phyloP scores from a whole-genome alignment of 2,329 filamentous ascomycete species.

The Colletotrichum aenigma region DNA sequence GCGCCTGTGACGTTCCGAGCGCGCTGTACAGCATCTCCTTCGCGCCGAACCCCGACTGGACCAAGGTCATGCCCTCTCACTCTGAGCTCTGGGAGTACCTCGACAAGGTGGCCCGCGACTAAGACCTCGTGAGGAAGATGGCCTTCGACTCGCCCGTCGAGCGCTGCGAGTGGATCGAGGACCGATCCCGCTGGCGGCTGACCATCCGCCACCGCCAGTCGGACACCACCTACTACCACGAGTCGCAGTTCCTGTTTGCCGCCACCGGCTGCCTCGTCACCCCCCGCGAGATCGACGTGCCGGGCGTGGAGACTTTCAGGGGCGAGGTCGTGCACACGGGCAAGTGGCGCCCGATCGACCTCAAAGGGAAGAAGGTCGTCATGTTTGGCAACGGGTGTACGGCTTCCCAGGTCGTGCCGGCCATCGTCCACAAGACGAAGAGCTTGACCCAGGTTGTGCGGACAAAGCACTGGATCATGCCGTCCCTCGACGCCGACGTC shows the following conservation, averaged over 20 bases:
- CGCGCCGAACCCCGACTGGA: conserved; percentile 65
- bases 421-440: conserved; percentile 37
- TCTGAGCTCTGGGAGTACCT: conserved; percentile 63
- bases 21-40: conserved; percentile 68
- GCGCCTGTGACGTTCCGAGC: conserved; percentile 62
- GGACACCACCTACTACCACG: conserved; percentile 30
- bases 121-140: conserved; percentile 42
- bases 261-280: conserved; percentile 37
- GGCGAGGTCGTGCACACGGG: conserved; percentile 61
- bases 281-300: conserved; percentile 43
- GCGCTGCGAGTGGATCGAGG: conserved; percentile 42
- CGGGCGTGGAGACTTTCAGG: conserved; percentile 53
- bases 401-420: conserved; percentile 56
- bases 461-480: conserved; percentile 47
- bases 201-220: conserved; percentile 28
- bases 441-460: conserved; percentile 40
- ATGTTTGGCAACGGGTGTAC: conserved; percentile 61
- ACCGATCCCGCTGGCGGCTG: conserved; percentile 37
- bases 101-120: conserved; percentile 52
- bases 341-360: conserved; percentile 55
- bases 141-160: conserved; percentile 38
- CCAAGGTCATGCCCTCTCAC: conserved; percentile 58
- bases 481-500: conserved; percentile 29
- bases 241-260: conserved; percentile 43
- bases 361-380: conserved; percentile 51